Base-by-base conservation (phyloP, 129 eudicot species). In the Apium graveolens region DNA sequence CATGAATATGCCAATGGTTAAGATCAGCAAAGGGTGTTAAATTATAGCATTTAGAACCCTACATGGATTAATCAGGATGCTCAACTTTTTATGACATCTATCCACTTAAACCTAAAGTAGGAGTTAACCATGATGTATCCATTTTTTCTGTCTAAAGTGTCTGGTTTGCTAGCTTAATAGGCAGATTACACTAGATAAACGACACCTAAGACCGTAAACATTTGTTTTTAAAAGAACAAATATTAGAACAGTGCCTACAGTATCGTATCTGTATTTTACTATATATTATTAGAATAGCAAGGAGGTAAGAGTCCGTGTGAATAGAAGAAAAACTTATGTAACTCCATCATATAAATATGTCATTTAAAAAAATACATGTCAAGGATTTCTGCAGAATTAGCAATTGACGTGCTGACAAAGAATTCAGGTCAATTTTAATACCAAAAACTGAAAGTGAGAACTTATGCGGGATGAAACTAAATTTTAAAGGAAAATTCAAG, bases 301-400 rank as follows among this genome's bases (percentile, higher is more conserved):
- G 32, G 37, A 79, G 62, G 44, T 49, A 63, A 78, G 11, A 53
- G 60, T 71, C 78, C 62, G 41, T 74, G 57, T 74, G 48, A 16
- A 21, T 83, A 38, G 80, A 76, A 44, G 81, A 76, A 46, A 11
- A 38, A 82, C 51, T 11, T 20, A 20, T 6, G 5, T 17, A 17
- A 49, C 24, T 49, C n/a, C 24, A 49, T 49, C 57, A 49, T 49
- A 17, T 17, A 17, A 49, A 49, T 17, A 8, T 49, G 7, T 1
- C 8, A 17, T 16, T 49, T 18, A 17, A 16, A 5, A 53, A 21
- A 20, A 51, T 17, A 48, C 60, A 53, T 21, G n/a, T 53, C n/a
- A 53, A 53, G 27, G 62, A 21, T 27, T 20, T 16, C 3, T 53
- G 16, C 62, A 53, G 62, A 53, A 20, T n/a, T n/a, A 57, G 66